These are phyloP conservation scores for Hansfordia pulvinata DNA, from an alignment of 2,329 filamentous ascomycete species.

Conservation along the genomic window DNA sequence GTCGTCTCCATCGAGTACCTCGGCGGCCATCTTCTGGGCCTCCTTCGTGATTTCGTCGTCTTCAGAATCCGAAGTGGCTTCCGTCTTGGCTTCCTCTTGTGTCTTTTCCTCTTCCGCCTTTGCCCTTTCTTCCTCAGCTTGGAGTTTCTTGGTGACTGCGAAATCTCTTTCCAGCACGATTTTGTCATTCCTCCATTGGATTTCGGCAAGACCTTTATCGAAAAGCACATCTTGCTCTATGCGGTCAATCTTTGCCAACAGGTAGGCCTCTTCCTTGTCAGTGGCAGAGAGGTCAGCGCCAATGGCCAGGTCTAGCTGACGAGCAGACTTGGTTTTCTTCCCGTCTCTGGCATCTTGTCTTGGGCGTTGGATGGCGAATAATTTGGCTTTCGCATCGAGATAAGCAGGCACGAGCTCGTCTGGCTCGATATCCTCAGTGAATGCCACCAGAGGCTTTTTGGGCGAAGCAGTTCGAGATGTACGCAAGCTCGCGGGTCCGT, in stretches of 20 bases:
- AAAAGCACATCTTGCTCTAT: constrained; percentile 72
- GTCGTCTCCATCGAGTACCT: constrained; percentile 40
- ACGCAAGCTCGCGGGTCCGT: constrained; percentile 14
- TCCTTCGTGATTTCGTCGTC: constrained; percentile 38
- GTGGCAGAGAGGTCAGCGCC: constrained; percentile 13
- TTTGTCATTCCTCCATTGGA: constrained; percentile 47
- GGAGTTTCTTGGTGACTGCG: constrained; percentile 30
- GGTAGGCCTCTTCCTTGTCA: constrained; percentile 41
- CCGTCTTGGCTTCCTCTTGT: constrained; percentile 9
- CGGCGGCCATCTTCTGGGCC: constrained; percentile 43
- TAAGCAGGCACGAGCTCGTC: constrained; percentile 66
- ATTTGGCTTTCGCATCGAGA: constrained; percentile 55
- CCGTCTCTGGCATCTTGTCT: constrained; percentile 29
- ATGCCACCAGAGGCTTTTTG: constrained; percentile 34
- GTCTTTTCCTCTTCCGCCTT: constrained; percentile 13
- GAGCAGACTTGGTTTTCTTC: constrained; percentile 20
- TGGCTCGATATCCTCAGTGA: constrained; percentile 59
- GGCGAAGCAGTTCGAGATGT: constrained; percentile 15
- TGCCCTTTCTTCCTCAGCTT: constrained; percentile 17
- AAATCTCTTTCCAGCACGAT: constrained; percentile 49
- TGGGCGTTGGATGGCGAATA: constrained; percentile 48
- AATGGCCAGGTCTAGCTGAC: constrained; percentile 6
- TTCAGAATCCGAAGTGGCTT: constrained; percentile 13
- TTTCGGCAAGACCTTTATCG: constrained; percentile 50
- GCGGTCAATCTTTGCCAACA: constrained; percentile 60